Evolutionary conservation across 768 basidiomycete species (phyloP), one percentile per base, ranked within the genome.

Genomic region (Tricholomella constricta): DNA sequence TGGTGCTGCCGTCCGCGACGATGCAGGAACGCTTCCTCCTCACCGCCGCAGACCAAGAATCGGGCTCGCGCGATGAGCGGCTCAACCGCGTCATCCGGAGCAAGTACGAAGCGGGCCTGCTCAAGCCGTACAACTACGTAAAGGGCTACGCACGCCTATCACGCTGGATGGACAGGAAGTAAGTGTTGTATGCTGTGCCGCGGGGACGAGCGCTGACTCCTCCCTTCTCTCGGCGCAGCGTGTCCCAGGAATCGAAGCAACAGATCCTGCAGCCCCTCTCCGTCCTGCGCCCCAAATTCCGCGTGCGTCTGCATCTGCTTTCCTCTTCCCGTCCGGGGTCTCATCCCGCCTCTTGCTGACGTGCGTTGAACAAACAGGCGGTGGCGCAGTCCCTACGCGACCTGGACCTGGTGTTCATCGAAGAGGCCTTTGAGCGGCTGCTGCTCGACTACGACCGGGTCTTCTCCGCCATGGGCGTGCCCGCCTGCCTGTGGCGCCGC

Each of bases 81-180:
- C 72, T 98, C 45, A 91, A 88, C 59, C 80, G 90, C 52, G 96
- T 98, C 58, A 98, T 98, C 60, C 82, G 89, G 59, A 93, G 91
- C 63, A 98, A 98, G 71, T 98, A 97, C 70, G 95, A 98, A 65
- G 96, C 96, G 2, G 96, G 95, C 0, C 69, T 98, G 37, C 72
- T 98, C 58, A 94, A 92, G 64, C 96, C 96, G 3, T 97, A 96
- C 63, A 95, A 98, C 70, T 97, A 98, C 60, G 93, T 94, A 45
- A 94, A 94, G 64, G 96, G 96, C 0, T 98, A 98, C 62, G 89
- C 92, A 12, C 77, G 95, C 54, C 71, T 98, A 57, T 90, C 87
- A 49, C 80, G 90, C 51, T 98, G 94, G 94, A 96, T 98, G 92
- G 93, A 94, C 60, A 76, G 86, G 66, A 93, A 94, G 93, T 94